A percentile compares a stretch with the other conserved stretches of the same genome.
Evolutionary conservation across 2,329 filamentous ascomycete genomes (phyloP).

Genomic region (Beauveria sp.): DNA sequence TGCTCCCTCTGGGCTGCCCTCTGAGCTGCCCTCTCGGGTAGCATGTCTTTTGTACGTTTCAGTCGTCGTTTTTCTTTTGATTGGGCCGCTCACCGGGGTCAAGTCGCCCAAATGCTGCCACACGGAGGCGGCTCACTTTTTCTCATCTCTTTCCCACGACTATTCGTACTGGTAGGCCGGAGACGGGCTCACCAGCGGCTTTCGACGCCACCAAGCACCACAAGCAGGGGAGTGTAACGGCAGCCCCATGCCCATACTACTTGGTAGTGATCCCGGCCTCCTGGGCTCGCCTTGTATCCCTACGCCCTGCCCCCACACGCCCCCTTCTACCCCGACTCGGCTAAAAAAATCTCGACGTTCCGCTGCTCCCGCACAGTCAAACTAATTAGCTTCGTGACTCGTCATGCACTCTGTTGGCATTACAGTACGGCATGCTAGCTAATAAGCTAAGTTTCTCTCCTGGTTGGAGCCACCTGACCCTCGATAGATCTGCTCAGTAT

Average conservation of each 20-base stretch:
- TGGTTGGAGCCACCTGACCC: not conserved
- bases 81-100: constrained; percentile 1
- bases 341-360: constrained; percentile 5
- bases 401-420: not conserved
- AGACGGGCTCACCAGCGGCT: not conserved
- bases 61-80: not conserved
- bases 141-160: not conserved
- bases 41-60: not conserved
- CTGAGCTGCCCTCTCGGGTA: not conserved
- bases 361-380: not conserved
- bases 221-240: too few species aligned
- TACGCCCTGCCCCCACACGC: constrained; percentile 5
- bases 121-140: not conserved
- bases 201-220: not conserved
- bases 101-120: not conserved
- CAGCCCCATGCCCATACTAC: too few species aligned
- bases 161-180: not conserved
- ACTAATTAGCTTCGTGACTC: constrained; percentile 1
- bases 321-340: constrained; percentile 6
- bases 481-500: not conserved
- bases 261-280: constrained; percentile 1
- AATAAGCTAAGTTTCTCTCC: not conserved
- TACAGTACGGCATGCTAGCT: not conserved
- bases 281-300: not conserved
- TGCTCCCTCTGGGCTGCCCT: not conserved